Base-by-base conservation (phyloP, 108 stramenopile genomes). In the Cyclostephanos tholiformis region DNA sequence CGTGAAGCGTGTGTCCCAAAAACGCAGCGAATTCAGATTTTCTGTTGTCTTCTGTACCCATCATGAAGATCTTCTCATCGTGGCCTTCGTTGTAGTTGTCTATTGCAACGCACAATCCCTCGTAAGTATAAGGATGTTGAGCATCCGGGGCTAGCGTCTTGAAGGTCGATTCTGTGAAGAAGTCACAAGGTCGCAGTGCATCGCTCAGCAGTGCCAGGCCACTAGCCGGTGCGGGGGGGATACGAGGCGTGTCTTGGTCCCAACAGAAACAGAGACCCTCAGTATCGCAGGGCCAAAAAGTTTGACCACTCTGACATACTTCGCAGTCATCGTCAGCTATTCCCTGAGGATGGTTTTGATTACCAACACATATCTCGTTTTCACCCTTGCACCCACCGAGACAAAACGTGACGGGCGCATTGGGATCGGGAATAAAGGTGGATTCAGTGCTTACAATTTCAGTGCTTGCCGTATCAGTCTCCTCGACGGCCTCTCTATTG, bases 181-280 rank as follows among this genome's bases (percentile, higher is more conserved):
- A 80, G 56, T 80, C 79, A 50, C 79, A 80, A 12, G 79, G 79
- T 6, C 73, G 68, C 39, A 74, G 44, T 46, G 44, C 79, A 58
- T 80, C 63, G 14, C 72, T 69, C 9, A 69, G 49, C 29, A 70
- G 72, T 0, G 79, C 72, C 41, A 68, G 59, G 36, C 79, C 79
- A 41, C 71, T 72, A 13, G 63, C 62, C 44, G 79, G 79, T 6
- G 79, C 79, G 19, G 79, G 79, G 35, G 79, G 79, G 38, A 74
- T 70, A 36, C 79, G 63, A 65, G 79, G 72, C 17, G 56, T 71
- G 25, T 14, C 63, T 4, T 68, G 79, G 41, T 80, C 73, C 79
- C 79, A 80, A 63, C 79, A 80, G 52, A 80, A 80, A 36, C 79
- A 80, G 19, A 80, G 73, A 52, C 79, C 79, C 30, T 80, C 79